Conservation (phyloP, 1,284 basidiomycete genomes). For the Naganishia albida region DNA sequence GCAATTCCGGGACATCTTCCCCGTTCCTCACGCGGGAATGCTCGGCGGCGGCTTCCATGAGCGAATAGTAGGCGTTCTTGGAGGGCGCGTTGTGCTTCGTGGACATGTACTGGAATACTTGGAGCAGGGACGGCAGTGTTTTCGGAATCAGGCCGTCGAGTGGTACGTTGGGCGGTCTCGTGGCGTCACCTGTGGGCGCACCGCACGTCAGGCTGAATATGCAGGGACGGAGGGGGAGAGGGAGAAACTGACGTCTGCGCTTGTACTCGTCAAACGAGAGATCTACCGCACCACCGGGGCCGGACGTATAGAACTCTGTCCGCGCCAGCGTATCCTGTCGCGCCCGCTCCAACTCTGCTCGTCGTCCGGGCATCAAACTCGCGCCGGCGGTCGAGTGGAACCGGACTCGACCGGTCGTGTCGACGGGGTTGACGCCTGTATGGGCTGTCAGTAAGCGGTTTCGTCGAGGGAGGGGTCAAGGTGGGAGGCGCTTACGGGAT, state of each 20-base stretch:
- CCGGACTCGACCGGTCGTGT: too few species aligned
- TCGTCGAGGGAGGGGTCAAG: too few species aligned
- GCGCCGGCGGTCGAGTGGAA: slow-evolving; percentile 1
- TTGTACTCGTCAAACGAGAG: background rate
- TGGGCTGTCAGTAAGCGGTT: too few species aligned
- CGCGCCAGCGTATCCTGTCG: background rate
- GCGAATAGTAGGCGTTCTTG: slow-evolving; percentile 40
- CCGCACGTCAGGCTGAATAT: too few species aligned
- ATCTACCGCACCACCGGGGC: background rate
- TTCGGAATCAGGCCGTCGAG: slow-evolving; percentile 23
- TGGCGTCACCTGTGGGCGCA: background rate
- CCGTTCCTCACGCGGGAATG: slow-evolving; percentile 32
- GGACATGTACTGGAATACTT: slow-evolving; percentile 37
- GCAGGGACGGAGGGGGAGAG: background rate
- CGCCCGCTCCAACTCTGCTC: slow-evolving; percentile 3
- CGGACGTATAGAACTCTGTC: background rate
- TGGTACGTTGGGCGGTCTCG: background rate
- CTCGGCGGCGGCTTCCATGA: slow-evolving; percentile 42
- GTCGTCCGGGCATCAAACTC: background rate
- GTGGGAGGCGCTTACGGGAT: slow-evolving; percentile 14
- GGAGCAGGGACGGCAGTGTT: slow-evolving; percentile 37
- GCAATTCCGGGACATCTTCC: slow-evolving; percentile 4
- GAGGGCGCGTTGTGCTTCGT: slow-evolving; percentile 37
- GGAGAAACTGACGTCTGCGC: background rate
- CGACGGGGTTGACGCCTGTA: background rate